Conservation (phyloP, 495 filamentous ascomycete genomes). For the Penicillium cataractarum region DNA sequence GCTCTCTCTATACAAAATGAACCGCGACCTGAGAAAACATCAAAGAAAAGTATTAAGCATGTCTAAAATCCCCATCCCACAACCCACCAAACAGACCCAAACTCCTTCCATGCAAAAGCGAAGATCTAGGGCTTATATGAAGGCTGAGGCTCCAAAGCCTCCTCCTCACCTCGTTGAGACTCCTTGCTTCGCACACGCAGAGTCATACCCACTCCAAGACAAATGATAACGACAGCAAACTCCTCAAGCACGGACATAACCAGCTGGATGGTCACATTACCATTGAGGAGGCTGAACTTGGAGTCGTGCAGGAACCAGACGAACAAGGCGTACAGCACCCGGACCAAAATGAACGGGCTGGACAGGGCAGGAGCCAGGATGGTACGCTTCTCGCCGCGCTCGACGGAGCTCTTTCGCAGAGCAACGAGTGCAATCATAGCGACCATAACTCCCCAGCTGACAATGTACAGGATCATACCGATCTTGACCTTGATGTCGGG, state of each 20-base stretch:
- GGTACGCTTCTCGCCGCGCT: constrained; percentile 39
- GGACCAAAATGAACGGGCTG: constrained; percentile 44
- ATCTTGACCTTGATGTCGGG: constrained; percentile 28
- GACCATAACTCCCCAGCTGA: constrained; percentile 28
- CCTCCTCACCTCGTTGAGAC: background rate
- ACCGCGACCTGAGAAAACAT: background rate
- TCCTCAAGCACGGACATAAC: constrained; percentile 47
- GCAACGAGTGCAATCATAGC: constrained; percentile 27
- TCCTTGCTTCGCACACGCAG: constrained; percentile 16
- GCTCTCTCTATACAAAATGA: background rate
- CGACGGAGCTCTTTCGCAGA: constrained; percentile 16
- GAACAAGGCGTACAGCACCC: constrained; percentile 41
- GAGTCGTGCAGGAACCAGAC: constrained; percentile 35
- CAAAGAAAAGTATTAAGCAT: background rate
- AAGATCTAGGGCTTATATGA: background rate
- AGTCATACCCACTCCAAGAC: constrained; percentile 40
- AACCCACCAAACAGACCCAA: background rate
- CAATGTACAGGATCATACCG: constrained; percentile 34
- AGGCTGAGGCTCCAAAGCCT: constrained; percentile 3
- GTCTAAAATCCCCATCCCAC: background rate
- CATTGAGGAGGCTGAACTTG: constrained; percentile 38
- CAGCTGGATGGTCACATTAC: constrained; percentile 39
- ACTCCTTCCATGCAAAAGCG: background rate
- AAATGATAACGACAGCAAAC: constrained; percentile 36
- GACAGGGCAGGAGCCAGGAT: constrained; percentile 39